phyloP scores from a whole-genome alignment of 192 early-diverging fungal genomes.

The Phycomyces blakesleeanus region DNA sequence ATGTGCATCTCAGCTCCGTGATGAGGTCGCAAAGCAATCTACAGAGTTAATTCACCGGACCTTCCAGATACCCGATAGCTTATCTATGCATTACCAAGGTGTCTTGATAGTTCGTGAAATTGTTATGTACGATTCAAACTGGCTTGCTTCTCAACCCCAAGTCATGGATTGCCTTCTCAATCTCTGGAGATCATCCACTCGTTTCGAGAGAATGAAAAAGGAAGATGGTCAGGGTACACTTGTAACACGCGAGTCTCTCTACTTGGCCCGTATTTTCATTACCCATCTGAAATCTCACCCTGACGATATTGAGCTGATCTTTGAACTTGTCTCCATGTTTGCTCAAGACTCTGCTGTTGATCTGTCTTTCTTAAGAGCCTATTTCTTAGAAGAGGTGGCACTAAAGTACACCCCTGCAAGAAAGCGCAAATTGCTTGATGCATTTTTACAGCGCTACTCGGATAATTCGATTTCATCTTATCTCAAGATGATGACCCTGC shows the following conservation, averaged over 20 bases:
- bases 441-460: conserved; percentile 72
- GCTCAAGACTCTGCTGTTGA: conserved; percentile 65
- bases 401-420: conserved; percentile 47
- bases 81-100: conserved; percentile 50
- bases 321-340: conserved; percentile 72
- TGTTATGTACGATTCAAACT: conserved; percentile 46
- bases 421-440: conserved; percentile 69
- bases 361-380: conserved; percentile 56
- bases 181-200: conserved; percentile 40
- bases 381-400: conserved; percentile 67
- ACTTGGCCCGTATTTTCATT: conserved; percentile 73
- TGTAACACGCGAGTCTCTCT: conserved; percentile 49
- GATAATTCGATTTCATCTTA: conserved; percentile 55
- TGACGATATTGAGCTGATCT: conserved; percentile 65
- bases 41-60: conserved; percentile 52
- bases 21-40: conserved; percentile 60
- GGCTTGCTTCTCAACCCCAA: conserved; percentile 40
- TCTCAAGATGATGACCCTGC: conserved; percentile 69
- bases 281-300: conserved; percentile 56
- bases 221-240: conserved; percentile 40
- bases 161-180: conserved; percentile 52
- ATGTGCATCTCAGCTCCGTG: conserved; percentile 54
- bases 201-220: conserved; percentile 44
- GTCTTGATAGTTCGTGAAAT: conserved; percentile 58
- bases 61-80: conserved; percentile 25